Evolutionary conservation across 192 early-diverging fungal species (phyloP).

Genomic region (Gamsiella multidivaricata): DNA sequence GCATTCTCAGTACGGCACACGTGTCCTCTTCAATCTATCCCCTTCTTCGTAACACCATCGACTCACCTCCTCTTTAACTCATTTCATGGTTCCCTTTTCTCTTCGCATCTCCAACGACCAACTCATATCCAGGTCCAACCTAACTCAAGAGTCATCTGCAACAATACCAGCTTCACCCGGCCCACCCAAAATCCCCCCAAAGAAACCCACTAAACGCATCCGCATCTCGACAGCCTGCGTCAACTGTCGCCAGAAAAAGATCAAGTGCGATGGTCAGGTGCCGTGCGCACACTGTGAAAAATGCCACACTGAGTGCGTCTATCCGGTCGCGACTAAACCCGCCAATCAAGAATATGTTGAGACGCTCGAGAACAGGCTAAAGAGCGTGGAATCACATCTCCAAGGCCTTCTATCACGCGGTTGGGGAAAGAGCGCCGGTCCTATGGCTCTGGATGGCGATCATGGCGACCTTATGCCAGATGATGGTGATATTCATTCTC

Average conservation of each 20-base stretch:
- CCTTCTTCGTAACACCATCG: background rate
- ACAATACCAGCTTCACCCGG: conserved; percentile 17
- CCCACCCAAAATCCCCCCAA: conserved; percentile 26
- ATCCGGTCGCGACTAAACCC: conserved; percentile 39
- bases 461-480: conserved; percentile 20
- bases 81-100: background rate
- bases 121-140: conserved; percentile 35
- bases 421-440: conserved; percentile 18
- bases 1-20: no score
- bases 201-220: conserved; percentile 52
- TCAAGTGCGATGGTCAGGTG: conserved; percentile 56
- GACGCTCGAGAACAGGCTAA: conserved; percentile 49
- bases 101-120: no score
- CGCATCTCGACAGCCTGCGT: conserved; percentile 58
- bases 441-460: conserved; percentile 8
- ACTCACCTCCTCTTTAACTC: conserved; percentile 6
- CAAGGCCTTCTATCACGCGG: conserved; percentile 48
- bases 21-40: background rate
- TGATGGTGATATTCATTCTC: conserved; percentile 19
- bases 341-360: conserved; percentile 55
- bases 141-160: conserved; percentile 30
- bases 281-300: conserved; percentile 58
- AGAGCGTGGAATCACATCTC: conserved; percentile 48
- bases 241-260: conserved; percentile 57
- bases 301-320: conserved; percentile 36